Evolutionary conservation across 2,329 filamentous ascomycete genomes (phyloP).

Genomic region (Fusarium sp.): DNA sequence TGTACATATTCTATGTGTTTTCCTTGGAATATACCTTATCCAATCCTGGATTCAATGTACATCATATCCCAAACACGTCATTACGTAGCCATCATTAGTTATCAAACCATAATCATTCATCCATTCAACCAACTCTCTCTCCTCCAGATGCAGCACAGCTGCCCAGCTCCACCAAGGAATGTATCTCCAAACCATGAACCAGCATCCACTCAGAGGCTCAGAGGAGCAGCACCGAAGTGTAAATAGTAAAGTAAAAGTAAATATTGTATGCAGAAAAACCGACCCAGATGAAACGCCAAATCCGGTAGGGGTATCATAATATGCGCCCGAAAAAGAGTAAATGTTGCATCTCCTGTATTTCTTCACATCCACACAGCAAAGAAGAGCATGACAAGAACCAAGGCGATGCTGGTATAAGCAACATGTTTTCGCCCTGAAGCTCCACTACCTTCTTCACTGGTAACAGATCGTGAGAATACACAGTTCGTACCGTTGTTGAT

Average conservation of each 20-base stretch:
- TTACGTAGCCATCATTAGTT: conserved; percentile 41
- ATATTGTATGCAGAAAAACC: conserved; percentile 33
- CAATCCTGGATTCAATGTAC: conserved; percentile 10
- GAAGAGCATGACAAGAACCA: conserved; percentile 48
- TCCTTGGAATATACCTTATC: conserved; percentile 7
- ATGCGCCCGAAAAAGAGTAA: conserved; percentile 31
- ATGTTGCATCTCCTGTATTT: background rate
- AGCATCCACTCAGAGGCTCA: conserved; percentile 10
- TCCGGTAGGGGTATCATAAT: conserved; percentile 46
- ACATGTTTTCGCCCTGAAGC: conserved; percentile 55
- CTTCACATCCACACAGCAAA: conserved; percentile 47
- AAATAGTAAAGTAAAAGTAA: background rate
- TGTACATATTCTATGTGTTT: conserved; percentile 22
- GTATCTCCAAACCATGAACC: conserved; percentile 20
- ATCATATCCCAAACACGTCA: conserved; percentile 22
- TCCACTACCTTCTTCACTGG: conserved; percentile 72
- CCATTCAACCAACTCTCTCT: conserved; percentile 18
- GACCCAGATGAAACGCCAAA: conserved; percentile 45
- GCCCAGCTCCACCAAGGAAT: conserved; percentile 21
- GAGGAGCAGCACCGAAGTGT: background rate
- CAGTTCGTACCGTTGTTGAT: conserved; percentile 91
- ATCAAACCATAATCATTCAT: conserved; percentile 42
- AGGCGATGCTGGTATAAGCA: conserved; percentile 46
- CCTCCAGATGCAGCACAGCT: conserved; percentile 31
- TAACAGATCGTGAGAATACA: conserved; percentile 82